Evolutionary conservation across 352 stramenopile genomes (phyloP).

Genomic region (Pythium aristosporum): DNA sequence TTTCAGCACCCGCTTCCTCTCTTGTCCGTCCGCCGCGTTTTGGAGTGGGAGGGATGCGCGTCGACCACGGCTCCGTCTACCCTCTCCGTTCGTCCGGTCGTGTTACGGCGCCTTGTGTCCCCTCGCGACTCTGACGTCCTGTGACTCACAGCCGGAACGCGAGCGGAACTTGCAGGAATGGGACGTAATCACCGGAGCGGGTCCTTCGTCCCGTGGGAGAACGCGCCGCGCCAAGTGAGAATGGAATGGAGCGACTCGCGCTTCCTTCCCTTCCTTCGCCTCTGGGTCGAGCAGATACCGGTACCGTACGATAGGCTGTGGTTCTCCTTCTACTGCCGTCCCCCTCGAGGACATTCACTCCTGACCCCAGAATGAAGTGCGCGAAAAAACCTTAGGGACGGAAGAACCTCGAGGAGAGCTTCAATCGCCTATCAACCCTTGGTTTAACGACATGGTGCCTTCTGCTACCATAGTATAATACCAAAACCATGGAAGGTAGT

Average conservation of each 20-base stretch:
- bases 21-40: background rate
- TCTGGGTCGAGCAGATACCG: background rate
- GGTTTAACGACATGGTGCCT: conserved; percentile 19
- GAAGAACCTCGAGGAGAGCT: conserved; percentile 25
- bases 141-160: conserved; percentile 18
- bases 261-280: background rate
- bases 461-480: background rate
- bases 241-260: background rate
- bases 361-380: background rate
- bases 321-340: background rate
- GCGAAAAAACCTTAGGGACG: conserved; percentile 26
- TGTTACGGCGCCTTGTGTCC: conserved; percentile 29
- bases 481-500: background rate
- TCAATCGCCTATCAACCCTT: conserved; percentile 17
- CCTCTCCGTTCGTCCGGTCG: conserved; percentile 1
- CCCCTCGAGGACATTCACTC: background rate
- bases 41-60: background rate
- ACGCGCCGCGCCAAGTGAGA: background rate
- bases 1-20: too few species aligned
- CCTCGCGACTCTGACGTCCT: conserved; percentile 29
- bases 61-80: background rate
- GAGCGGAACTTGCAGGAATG: conserved; percentile 1
- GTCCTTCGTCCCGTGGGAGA: background rate
- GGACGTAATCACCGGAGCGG: background rate
- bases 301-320: background rate